Evolutionary conservation across 1,284 basidiomycete species (phyloP).

Genomic region (Spongiforma sp.): DNA sequence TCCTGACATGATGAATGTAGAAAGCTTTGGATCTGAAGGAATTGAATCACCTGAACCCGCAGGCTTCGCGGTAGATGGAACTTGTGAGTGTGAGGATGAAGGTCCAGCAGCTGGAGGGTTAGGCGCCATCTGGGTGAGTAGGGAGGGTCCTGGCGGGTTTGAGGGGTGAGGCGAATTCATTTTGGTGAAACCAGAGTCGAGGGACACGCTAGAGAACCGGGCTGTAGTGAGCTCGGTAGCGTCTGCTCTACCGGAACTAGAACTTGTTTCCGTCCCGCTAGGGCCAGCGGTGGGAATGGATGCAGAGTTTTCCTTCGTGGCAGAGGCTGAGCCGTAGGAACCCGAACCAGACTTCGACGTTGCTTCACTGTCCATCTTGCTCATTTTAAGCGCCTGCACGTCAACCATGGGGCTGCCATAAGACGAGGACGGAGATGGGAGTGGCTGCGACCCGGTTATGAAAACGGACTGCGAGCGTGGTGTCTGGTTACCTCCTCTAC

Average conservation of each 20-base stretch:
- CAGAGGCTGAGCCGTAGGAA: constrained; percentile 29
- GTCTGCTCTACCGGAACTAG: constrained; percentile 38
- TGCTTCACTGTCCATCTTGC: constrained; percentile 62
- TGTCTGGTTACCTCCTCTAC: constrained; percentile 97
- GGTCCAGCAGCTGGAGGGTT: constrained; percentile 25
- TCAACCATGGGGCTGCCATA: constrained; percentile 84
- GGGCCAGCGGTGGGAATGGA: constrained; percentile 19
- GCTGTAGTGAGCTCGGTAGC: constrained; percentile 58
- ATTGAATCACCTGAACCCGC: constrained; percentile 39
- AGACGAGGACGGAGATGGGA: constrained; percentile 82
- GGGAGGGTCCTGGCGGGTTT: constrained; percentile 68
- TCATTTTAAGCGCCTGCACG: constrained; percentile 94
- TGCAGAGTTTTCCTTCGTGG: constrained; percentile 26
- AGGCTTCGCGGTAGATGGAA: constrained; percentile 16
- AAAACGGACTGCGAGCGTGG: constrained; percentile 89
- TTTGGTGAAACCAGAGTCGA: constrained; percentile 61
- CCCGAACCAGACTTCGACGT: constrained; percentile 28
- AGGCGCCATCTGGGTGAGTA: constrained; percentile 82
- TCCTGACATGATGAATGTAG: constrained; percentile 48
- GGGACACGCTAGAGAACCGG: constrained; percentile 69
- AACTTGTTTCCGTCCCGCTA: constrained; percentile 22
- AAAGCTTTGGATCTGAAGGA: constrained; percentile 30
- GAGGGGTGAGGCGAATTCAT: constrained; percentile 49
- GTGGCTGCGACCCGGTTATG: constrained; percentile 94
- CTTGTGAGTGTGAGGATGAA: constrained; percentile 29